Base-by-base conservation (phyloP, 176 grass and related monocot species). In the Calamus simplicifolius region DNA sequence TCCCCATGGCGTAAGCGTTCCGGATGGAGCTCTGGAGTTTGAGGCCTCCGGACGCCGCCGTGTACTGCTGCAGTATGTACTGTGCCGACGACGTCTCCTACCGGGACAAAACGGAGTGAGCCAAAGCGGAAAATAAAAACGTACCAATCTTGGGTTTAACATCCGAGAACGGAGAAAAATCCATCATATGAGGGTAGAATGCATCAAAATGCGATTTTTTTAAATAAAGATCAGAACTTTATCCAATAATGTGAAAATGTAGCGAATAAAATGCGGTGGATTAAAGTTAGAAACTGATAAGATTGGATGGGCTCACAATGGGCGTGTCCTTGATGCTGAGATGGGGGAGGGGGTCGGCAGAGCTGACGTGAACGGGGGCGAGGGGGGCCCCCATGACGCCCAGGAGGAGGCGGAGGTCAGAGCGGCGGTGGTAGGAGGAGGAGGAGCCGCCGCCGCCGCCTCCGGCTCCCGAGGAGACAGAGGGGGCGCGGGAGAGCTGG, bases 31-130 rank as follows among this genome's bases (percentile, higher is more conserved):
- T 80, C 53, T 90, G 81, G 73, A 81, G 64, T 69, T 62, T 78
- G 58, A 79, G 56, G 4, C 92, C 92, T 5, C 83, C 86, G 54
- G 80, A 84, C 4, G 92, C 87, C 62, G 84, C 87, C 77, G 71
- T 85, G 73, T 97, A 97, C 72, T 97, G 87, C 43, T 97, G 92
- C 60, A 97, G 57, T 54, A 97, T 97, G 73, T 97, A 97, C 71
- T 91, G 87, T 50, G 83, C 92, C 19, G 87, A 91, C 59, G 92
- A 87, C 21, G 77, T 73, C 71, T 91, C 86, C 92, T 96, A 57
- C 57, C 25, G 60, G 43, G 35, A 62, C 35, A 10, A 43, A 43
- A 43, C 10, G 13, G 35, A 43, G 35, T 43, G 10, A 43, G 13
- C 35, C 35, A 43, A 12, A 2, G 35, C 12, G 13, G 35, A 13